Evolutionary conservation across 108 stramenopile species (phyloP), one percentile per base, ranked within the genome.

Genomic region (Cyclotella atomus): DNA sequence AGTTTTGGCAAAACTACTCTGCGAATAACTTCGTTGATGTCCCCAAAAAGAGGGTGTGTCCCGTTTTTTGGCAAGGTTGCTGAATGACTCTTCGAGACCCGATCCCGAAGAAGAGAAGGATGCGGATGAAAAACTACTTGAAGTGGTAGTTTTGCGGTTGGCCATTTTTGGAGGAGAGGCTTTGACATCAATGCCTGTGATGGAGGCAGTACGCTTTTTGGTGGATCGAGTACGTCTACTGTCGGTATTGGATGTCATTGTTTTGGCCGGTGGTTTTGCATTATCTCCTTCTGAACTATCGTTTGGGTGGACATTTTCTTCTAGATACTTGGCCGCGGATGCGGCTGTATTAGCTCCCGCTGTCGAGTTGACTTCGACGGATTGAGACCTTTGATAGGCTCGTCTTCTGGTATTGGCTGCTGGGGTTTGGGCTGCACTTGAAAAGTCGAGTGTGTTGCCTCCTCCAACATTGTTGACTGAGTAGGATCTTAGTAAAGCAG

Each of bases 261-360:
- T 10, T 23, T 52, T 6, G 21, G 24, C 24, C 52, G 24, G 10
- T 54, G n/a, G 68, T 17, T 38, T n/a, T 8, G 1, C 35, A 21
- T 55, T 17, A 2, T 54, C 20, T 24, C n/a, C 14, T 38, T 25
- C n/a, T n/a, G n/a, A n/a, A n/a, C n/a, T 52, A 47, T 77, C 61
- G 54, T 70, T 77, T 0, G 76, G 76, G 64, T 69, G 76, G n/a
- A 77, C 53, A 70, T 77, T 77, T 55, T 77, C 76, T 65, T 77
- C 76, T 4, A 59, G 49, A 1, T 38, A 38, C 38, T 16, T 24
- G 27, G 61, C 30, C 24, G 60, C 44, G n/a, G 47, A 19, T 10
- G 52, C 52, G 24, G 52, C 52, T 21, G 52, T 23, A 9, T 19
- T 23, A 23, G 52, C 52, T 3, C 20, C 21, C 4, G 52, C 52